Percentiles rank a stretch among this genome's conserved stretches.
Evolutionary conservation across 768 basidiomycete species (phyloP).

Genomic region (Xerocomellus chrysenteron): DNA sequence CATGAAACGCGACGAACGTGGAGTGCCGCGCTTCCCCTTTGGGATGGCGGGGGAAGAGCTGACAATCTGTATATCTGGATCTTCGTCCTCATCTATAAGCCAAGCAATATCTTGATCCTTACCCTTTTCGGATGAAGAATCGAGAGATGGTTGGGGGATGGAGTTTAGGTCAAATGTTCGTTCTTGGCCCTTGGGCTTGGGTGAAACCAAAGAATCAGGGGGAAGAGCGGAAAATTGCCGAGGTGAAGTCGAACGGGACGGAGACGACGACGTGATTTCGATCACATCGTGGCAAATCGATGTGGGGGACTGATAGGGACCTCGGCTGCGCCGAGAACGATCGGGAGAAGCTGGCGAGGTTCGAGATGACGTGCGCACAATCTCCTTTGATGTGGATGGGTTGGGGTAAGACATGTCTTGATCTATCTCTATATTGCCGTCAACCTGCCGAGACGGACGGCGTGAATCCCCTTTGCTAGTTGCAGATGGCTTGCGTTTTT

Average conservation of each 20-base stretch:
- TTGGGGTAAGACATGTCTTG: slow-evolving; percentile 32
- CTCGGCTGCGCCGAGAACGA: neutral
- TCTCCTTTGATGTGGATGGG: slow-evolving; percentile 2
- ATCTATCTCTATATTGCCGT: slow-evolving; percentile 56
- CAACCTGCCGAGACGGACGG: slow-evolving; percentile 44
- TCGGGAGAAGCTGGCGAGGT: slow-evolving; percentile 16
- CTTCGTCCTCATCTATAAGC: slow-evolving; percentile 67
- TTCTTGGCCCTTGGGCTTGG: slow-evolving; percentile 14
- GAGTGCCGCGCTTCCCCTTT: slow-evolving; percentile 5
- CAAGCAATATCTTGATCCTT: slow-evolving; percentile 53
- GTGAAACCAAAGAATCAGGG: neutral
- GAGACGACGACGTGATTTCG: slow-evolving; percentile 33
- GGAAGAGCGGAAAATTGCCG: neutral
- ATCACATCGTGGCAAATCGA: slow-evolving; percentile 26
- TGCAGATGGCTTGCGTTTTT: slow-evolving; percentile 17
- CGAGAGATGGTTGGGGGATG: neutral
- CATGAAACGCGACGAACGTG: neutral
- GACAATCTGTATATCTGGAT: slow-evolving; percentile 51
- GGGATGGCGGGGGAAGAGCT: slow-evolving; percentile 45
- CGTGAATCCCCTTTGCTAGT: slow-evolving; percentile 29
- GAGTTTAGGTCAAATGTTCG: neutral
- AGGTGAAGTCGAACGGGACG: slow-evolving; percentile 17
- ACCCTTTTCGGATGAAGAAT: neutral
- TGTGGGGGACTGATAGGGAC: slow-evolving; percentile 22
- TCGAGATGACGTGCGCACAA: slow-evolving; percentile 5